These are phyloP conservation scores for Rhynchosporium graminicola DNA, from an alignment of 2,329 filamentous ascomycete species.

Conservation along the genomic window DNA sequence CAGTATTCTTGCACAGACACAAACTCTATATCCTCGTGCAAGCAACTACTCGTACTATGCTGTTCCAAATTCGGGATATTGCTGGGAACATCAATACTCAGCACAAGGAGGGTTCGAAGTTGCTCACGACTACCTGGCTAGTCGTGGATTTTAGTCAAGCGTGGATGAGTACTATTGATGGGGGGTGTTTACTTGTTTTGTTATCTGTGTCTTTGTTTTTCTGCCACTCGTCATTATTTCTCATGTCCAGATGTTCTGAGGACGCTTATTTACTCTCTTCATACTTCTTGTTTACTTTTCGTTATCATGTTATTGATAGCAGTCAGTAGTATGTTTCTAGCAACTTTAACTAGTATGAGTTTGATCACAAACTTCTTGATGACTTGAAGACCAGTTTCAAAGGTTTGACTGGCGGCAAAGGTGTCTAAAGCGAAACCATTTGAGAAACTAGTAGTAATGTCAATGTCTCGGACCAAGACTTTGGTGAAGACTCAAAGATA, in stretches of 20 bases:
- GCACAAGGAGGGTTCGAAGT: conserved; percentile 21
- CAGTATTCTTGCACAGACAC: conserved; percentile 21
- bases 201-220: background rate
- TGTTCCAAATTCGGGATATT: conserved; percentile 25
- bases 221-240: background rate
- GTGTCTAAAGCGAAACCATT: too few species aligned
- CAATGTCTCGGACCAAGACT: too few species aligned
- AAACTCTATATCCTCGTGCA: conserved; percentile 21
- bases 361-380: background rate
- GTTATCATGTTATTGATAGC: background rate
- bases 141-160: conserved; percentile 19
- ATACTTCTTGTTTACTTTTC: conserved; percentile 7
- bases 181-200: background rate
- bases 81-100: conserved; percentile 24
- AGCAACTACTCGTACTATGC: conserved; percentile 23
- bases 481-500: too few species aligned
- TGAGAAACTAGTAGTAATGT: too few species aligned
- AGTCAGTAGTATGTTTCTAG: background rate
- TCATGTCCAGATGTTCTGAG: background rate
- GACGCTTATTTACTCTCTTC: background rate
- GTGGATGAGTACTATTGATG: background rate
- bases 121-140: conserved; percentile 22
- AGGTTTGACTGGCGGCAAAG: too few species aligned
- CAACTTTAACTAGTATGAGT: background rate
- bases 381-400: too few species aligned